phyloP scores from a whole-genome alignment of 805 yeast genomes.

The Lipomyces anomalus region DNA sequence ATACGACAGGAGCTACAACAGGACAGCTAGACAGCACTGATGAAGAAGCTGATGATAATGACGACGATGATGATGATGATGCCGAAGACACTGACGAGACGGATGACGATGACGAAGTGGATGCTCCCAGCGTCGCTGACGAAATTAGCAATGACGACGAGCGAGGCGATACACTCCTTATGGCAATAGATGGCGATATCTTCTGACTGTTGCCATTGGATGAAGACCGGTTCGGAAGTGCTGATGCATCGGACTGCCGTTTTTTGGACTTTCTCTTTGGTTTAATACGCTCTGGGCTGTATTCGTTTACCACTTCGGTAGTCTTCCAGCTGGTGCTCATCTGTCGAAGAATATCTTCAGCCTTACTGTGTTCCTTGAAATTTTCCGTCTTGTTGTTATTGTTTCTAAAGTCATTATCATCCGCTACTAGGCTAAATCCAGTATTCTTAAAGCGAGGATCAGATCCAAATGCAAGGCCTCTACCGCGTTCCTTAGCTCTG shows the following conservation, averaged over 20 bases:
- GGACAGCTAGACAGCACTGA: not conserved
- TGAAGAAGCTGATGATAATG: not conserved
- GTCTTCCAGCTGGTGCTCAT: too few species aligned
- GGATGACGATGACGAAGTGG: not conserved
- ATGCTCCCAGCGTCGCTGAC: not conserved
- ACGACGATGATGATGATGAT: not conserved
- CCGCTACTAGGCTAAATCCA: slow-evolving; percentile 6
- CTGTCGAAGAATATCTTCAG: slow-evolving; percentile 18
- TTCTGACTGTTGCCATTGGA: too few species aligned
- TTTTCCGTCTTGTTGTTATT: not conserved
- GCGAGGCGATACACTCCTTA: too few species aligned
- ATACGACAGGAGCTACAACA: too few species aligned
- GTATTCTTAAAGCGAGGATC: slow-evolving; percentile 16
- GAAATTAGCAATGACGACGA: too few species aligned
- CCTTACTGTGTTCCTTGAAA: slow-evolving; percentile 5
- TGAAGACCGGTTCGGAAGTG: too few species aligned
- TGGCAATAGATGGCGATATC: too few species aligned
- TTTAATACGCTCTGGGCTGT: too few species aligned
- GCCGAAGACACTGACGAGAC: not conserved
- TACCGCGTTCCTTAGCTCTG: slow-evolving; percentile 18
- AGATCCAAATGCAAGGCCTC: slow-evolving; percentile 21
- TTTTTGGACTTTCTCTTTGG: too few species aligned
- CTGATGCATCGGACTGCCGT: too few species aligned
- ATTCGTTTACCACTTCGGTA: too few species aligned
- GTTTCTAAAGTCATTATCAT: not conserved